Base-by-base conservation (phyloP, 176 grass and related monocot genomes). In the Bothriochloa decipiens region DNA sequence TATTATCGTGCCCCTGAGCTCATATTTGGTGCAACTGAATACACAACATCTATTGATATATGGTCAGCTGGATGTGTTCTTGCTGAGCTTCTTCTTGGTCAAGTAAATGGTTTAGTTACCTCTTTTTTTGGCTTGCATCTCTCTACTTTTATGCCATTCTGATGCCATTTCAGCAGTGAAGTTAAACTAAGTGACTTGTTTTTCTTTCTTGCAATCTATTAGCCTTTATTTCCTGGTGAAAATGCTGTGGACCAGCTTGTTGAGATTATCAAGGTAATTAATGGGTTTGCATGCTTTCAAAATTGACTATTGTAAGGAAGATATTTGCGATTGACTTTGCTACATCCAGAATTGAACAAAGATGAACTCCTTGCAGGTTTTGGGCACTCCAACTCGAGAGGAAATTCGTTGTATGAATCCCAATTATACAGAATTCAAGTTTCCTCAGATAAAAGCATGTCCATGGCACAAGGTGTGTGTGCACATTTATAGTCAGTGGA, bases 31-130 rank as follows among this genome's bases (percentile, higher is more conserved):
- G 94, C 94, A 83, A 96, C 91, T 74, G 94, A 93, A 83, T 96
- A 93, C 72, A 89, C 91, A 50, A 88, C 94, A 63, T 96, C 91
- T 20, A 96, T 96, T 82, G 94, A 96, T 91, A 93, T 96, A 85
- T 93, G 94, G 94, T 96, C 94, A 28, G 94, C 91, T 85, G 94
- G 94, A 68, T 96, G 94, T 75, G 91, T 96, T 85, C 87, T 96
- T 86, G 91, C 94, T 43, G 94, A 96, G 80, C 68, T 96, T 62
- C 91, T 96, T 73, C 94, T 96, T 83, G 84, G 88, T 29, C 94
- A 93, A 85, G 94, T 96, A 65, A 81, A 49, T 78, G 4, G 4
- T 68, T 18, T 36, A 41, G 35, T 26, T 25, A 8, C 16, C 9
- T 14, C 25, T 42, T 9, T 74, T 74, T 61, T 72, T 75, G 16